phyloP scores from a whole-genome alignment of 2,329 filamentous ascomycete species.

The Pyricularia sp. region DNA sequence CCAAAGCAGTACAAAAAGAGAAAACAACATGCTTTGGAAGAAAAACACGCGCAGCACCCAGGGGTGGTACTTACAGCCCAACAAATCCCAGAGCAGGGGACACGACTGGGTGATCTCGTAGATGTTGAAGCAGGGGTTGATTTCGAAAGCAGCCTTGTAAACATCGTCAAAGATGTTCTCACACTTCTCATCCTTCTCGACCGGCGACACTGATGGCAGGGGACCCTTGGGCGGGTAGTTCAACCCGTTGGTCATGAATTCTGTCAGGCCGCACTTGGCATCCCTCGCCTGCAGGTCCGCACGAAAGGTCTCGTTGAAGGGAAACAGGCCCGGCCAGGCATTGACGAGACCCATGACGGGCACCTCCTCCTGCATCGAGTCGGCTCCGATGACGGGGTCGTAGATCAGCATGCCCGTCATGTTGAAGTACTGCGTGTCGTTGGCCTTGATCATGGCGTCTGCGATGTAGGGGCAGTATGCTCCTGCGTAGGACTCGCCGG shows the following conservation, averaged over 20 bases:
- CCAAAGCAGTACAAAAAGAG: not conserved
- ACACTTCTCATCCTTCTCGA: slow-evolving; percentile 40
- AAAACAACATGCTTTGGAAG: not conserved
- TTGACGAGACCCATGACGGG: slow-evolving; percentile 47
- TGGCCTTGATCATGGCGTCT: slow-evolving; percentile 56
- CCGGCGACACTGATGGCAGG: slow-evolving; percentile 38
- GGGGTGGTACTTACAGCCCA: slow-evolving; percentile 3
- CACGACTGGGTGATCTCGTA: slow-evolving; percentile 61
- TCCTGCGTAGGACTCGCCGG: slow-evolving; percentile 59
- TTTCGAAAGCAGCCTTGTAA: slow-evolving; percentile 36
- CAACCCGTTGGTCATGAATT: slow-evolving; percentile 48
- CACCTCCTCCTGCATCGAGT: slow-evolving; percentile 28
- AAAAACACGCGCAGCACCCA: not conserved
- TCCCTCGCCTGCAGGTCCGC: slow-evolving; percentile 37
- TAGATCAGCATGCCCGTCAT: slow-evolving; percentile 60
- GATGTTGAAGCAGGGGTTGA: slow-evolving; percentile 59
- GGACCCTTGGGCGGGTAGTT: slow-evolving; percentile 55
- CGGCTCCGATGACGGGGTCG: slow-evolving; percentile 43
- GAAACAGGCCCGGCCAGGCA: slow-evolving; percentile 46
- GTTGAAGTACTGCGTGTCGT: slow-evolving; percentile 56
- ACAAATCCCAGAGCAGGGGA: slow-evolving; percentile 45
- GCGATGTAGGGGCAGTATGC: slow-evolving; percentile 59
- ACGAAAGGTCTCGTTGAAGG: slow-evolving; percentile 47
- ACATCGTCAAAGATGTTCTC: slow-evolving; percentile 46
- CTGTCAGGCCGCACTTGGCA: slow-evolving; percentile 49